phyloP scores from a whole-genome alignment of 108 stramenopile species.

The Cyclotella sp. region DNA sequence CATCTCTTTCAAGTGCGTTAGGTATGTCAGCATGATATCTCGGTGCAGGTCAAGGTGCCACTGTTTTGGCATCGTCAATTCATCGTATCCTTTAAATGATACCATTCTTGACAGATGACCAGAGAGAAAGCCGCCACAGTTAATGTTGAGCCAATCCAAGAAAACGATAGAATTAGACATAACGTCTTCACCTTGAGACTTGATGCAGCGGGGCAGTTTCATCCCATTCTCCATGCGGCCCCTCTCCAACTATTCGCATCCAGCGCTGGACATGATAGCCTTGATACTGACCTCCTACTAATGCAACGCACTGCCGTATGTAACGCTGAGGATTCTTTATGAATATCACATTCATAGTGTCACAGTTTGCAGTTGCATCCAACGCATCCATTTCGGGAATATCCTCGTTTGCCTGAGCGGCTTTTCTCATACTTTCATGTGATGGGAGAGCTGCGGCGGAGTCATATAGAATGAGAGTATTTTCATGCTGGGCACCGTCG shows the following conservation, averaged over 20 bases:
- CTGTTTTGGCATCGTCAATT: conserved; percentile 30
- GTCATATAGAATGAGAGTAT: conserved; percentile 43
- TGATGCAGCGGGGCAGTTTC: conserved; percentile 39
- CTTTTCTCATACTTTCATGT: conserved; percentile 5
- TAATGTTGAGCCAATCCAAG: neutral
- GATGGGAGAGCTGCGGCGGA: conserved; percentile 15
- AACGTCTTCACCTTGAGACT: conserved; percentile 29
- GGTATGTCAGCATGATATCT: conserved; percentile 27
- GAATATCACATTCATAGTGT: conserved; percentile 52
- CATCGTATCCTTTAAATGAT: conserved; percentile 38
- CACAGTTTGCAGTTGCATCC: conserved; percentile 63
- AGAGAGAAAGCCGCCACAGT: neutral
- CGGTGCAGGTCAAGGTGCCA: conserved; percentile 19
- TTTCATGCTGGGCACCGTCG: conserved; percentile 6
- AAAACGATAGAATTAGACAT: too few species aligned
- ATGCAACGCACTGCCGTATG: conserved; percentile 50
- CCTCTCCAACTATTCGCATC: conserved; percentile 39
- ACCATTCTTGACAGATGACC: conserved; percentile 22
- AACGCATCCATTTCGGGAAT: conserved; percentile 18
- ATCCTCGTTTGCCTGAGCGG: neutral
- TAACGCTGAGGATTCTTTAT: conserved; percentile 16
- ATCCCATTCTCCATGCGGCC: conserved; percentile 26
- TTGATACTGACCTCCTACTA: conserved; percentile 58
- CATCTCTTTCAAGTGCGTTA: conserved; percentile 28
- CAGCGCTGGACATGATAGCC: conserved; percentile 59